phyloP scores from a whole-genome alignment of 208 protist species.

The Plasmodiophora brassicae region DNA sequence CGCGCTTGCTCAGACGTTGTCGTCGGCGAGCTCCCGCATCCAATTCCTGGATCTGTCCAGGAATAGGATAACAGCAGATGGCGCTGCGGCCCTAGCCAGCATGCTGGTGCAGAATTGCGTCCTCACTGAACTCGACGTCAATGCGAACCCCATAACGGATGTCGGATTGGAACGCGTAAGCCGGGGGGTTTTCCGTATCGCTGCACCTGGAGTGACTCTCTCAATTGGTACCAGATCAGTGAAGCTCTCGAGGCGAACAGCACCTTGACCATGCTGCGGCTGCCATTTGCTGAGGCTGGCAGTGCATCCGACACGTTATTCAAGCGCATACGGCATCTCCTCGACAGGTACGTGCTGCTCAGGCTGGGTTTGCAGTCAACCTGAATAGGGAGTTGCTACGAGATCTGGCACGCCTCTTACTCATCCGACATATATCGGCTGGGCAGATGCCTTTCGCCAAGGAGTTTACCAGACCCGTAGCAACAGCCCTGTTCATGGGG shows the following conservation, averaged over 20 bases:
- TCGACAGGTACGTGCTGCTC: not conserved
- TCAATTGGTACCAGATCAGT: not conserved
- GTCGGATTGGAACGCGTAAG: not conserved
- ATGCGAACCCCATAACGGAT: not conserved
- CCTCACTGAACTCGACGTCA: not conserved
- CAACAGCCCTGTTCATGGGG: too few species aligned
- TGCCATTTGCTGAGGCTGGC: not conserved
- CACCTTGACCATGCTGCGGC: not conserved
- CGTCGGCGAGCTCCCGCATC: not conserved
- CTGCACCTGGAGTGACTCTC: too few species aligned
- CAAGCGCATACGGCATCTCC: not conserved
- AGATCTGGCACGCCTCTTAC: too few species aligned
- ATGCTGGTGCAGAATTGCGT: not conserved
- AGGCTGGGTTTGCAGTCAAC: too few species aligned
- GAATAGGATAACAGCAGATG: not conserved
- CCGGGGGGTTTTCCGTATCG: too few species aligned
- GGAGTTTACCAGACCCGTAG: too few species aligned
- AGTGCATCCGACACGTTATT: not conserved
- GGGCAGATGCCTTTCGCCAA: too few species aligned
- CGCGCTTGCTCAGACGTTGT: not conserved
- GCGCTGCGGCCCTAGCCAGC: not conserved
- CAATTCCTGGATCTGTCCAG: not conserved
- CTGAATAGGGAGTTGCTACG: too few species aligned
- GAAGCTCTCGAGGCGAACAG: not conserved
- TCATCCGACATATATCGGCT: too few species aligned